Evolutionary conservation across 768 basidiomycete genomes (phyloP).

Genomic region (Russula sp.): DNA sequence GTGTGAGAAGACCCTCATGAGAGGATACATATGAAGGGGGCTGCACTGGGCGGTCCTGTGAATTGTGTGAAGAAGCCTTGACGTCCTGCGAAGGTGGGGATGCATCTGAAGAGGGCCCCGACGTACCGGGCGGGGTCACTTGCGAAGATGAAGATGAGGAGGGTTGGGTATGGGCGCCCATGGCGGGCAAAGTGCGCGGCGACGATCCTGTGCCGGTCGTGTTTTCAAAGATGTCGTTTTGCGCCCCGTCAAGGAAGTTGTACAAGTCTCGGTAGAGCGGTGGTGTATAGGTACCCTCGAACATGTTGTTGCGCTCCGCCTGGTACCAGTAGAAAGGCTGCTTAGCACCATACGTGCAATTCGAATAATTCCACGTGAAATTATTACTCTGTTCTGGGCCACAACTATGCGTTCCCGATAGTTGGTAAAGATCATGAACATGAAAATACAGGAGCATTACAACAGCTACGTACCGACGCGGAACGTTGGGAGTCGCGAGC

Average conservation of each 20-base stretch:
- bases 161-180: no score
- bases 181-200: no score
- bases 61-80: no score
- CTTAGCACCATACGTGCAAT: constrained; percentile 44
- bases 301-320: constrained; percentile 41
- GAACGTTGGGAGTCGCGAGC: constrained; percentile 37
- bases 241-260: constrained; percentile 45
- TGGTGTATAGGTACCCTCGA: constrained; percentile 35
- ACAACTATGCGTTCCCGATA: constrained; percentile 33
- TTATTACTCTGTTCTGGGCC: constrained; percentile 36
- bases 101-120: no score
- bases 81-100: no score
- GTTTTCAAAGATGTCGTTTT: constrained; percentile 42
- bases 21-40: no score
- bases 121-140: no score
- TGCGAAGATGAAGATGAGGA: no score
- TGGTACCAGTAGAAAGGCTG: constrained; percentile 44
- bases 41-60: no score
- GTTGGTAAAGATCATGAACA: background rate
- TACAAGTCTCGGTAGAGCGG: constrained; percentile 42
- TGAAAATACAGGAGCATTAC: background rate
- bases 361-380: constrained; percentile 33
- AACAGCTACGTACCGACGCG: constrained; percentile 34
- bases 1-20: no score
- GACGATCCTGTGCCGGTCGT: background rate